These are phyloP conservation scores for Paraglomus brasilianum DNA, from an alignment of 192 early-diverging fungal genomes.

Conservation along the genomic window DNA sequence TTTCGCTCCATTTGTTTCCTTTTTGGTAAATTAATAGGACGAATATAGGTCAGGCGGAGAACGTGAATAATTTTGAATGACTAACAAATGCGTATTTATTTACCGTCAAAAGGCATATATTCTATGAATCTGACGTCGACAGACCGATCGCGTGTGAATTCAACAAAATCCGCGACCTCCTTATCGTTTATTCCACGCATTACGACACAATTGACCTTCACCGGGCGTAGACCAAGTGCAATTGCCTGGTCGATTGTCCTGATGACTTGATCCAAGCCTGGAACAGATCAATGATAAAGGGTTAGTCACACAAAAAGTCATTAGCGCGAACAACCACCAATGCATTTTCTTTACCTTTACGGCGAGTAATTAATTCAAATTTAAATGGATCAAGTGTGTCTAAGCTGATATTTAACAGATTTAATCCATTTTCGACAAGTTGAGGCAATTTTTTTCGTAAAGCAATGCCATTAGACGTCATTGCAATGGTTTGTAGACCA, in stretches of 20 bases:
- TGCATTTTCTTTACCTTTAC: slow-evolving; percentile 54
- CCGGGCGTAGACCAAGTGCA: slow-evolving; percentile 59
- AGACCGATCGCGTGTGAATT: slow-evolving; percentile 72
- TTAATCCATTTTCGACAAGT: slow-evolving; percentile 72
- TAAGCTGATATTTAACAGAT: slow-evolving; percentile 86
- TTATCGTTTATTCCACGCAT: slow-evolving; percentile 83
- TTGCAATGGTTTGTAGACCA: slow-evolving; percentile 79
- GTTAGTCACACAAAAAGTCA: background rate
- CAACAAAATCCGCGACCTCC: slow-evolving; percentile 82
- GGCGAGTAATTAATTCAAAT: slow-evolving; percentile 88
- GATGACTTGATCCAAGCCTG: slow-evolving; percentile 74
- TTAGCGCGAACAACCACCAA: background rate
- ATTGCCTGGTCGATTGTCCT: slow-evolving; percentile 72
- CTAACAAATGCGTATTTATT: background rate
- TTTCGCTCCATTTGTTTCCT: slow-evolving; percentile 82
- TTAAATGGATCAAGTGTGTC: slow-evolving; percentile 86
- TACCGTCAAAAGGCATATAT: slow-evolving; percentile 98
- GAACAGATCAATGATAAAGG: background rate
- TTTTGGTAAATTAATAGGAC: background rate
- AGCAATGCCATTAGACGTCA: slow-evolving; percentile 96
- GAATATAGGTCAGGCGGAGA: background rate
- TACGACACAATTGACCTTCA: slow-evolving; percentile 95
- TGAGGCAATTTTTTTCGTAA: slow-evolving; percentile 77
- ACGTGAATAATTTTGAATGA: background rate
- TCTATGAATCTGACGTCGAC: slow-evolving; percentile 93